Evolutionary conservation across 1,284 basidiomycete species (phyloP).

Genomic region (Veloboletus limbatus): DNA sequence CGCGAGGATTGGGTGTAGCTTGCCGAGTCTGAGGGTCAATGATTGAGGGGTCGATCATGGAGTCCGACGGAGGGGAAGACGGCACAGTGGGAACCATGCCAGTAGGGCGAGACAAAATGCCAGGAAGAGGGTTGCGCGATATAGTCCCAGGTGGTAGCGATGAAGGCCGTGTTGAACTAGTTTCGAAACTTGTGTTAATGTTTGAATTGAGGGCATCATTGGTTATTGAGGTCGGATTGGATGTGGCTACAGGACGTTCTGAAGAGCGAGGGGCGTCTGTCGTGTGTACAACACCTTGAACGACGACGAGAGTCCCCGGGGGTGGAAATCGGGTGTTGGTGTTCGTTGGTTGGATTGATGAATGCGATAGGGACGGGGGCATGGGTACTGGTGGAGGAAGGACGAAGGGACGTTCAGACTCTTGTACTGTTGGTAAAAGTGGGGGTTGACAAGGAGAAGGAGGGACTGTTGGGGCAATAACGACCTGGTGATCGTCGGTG

Average conservation of each 20-base stretch:
- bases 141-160: slow-evolving; percentile 30
- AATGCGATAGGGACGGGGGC: slow-evolving; percentile 8
- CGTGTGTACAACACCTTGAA: slow-evolving; percentile 78
- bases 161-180: slow-evolving; percentile 24
- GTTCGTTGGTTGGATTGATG: slow-evolving; percentile 16
- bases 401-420: slow-evolving; percentile 9
- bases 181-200: slow-evolving; percentile 7
- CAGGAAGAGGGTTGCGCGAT: slow-evolving; percentile 41
- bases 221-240: slow-evolving; percentile 12
- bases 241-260: slow-evolving; percentile 12
- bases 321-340: slow-evolving; percentile 51
- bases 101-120: slow-evolving; percentile 41
- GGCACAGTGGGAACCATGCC: slow-evolving; percentile 29
- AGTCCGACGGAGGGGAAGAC: slow-evolving; percentile 10
- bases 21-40: slow-evolving; percentile 9
- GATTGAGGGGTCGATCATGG: slow-evolving; percentile 2
- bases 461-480: slow-evolving; percentile 18
- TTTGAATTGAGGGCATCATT: slow-evolving; percentile 7
- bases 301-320: slow-evolving; percentile 72
- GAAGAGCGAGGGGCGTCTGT: slow-evolving; percentile 52
- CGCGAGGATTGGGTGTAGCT: background rate
- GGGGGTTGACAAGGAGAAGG: slow-evolving; percentile 8
- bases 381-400: slow-evolving; percentile 9
- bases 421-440: slow-evolving; percentile 11
- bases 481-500: slow-evolving; percentile 17